Percentiles rank a stretch among this genome's conserved stretches.
Conservation (phyloP, 345 rosid genomes). For the Alliaria petiolata region DNA sequence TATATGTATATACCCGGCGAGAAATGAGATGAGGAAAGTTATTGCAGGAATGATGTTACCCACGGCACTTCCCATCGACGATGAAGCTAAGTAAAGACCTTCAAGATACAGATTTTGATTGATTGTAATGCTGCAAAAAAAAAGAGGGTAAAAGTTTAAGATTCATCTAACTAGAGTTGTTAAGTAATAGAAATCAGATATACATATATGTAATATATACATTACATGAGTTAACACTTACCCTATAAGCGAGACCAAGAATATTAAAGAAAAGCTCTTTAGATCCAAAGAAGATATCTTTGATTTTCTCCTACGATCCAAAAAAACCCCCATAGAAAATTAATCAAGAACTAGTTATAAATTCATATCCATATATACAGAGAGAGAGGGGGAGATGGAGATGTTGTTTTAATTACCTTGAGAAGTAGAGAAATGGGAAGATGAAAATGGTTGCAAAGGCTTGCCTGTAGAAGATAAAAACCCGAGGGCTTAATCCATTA, state of each 20-base stretch:
- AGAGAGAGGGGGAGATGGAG: background rate
- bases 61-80: conserved; percentile 42
- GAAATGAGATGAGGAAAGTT: conserved; percentile 37
- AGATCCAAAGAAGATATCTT: conserved; percentile 25
- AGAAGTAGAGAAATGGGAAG: conserved; percentile 33
- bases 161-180: background rate
- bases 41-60: conserved; percentile 39
- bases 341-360: background rate
- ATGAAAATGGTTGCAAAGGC: conserved; percentile 41
- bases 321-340: background rate
- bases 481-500: conserved; percentile 38
- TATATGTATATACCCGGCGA: conserved; percentile 35
- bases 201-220: background rate
- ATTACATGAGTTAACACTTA: background rate
- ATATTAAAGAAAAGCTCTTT: conserved; percentile 36
- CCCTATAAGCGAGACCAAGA: conserved; percentile 40
- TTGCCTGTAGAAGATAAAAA: conserved; percentile 42
- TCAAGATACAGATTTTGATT: conserved; percentile 39
- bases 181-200: background rate
- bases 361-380: background rate
- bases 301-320: conserved; percentile 24
- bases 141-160: background rate
- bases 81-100: conserved; percentile 40
- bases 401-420: conserved; percentile 17
- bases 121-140: conserved; percentile 29